Evolutionary conservation across 1,139 yeast species (phyloP), one percentile per base, ranked within the genome.

Genomic region (Yamadazyma aaseri): DNA sequence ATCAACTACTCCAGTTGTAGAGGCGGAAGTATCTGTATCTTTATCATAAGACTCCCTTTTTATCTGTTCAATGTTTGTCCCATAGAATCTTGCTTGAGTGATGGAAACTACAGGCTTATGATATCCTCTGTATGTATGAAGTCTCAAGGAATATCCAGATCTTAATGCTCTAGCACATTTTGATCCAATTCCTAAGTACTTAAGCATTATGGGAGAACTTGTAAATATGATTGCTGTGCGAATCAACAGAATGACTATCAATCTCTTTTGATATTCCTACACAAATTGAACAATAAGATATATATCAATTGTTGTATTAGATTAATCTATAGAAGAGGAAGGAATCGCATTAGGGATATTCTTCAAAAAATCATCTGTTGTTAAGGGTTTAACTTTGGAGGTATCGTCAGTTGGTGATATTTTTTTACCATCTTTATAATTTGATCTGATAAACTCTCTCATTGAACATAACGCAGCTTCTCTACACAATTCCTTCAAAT

Each of bases 391-490:
- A 24, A 75, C 68, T 24, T 66, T 57, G 9, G 54, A 54, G 17
- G 52, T 49, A 20, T 51, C 51, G 20, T 47, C 58, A 6, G 22
- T 12, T 10, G 57, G 51, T 14, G 39, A 41, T 13, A 48, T 41
- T 31, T 66, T 57, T 44, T 70, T 70, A 8, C 79, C 79, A 35
- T 67, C 63, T 41, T 64, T 62, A 44, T 63, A 64, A 47, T 69
- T 67, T 29, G 53, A 55, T 43, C 78, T 70, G 32, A 90, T 85
- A 53, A 79, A 87, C 55, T 90, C 97, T 47, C 96, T 72, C 55
- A 92, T 90, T 0, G 97, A 89, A 43, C 73, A 74, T 64, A 90
- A 77, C 1, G 96, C 97, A 0, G 98, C 98, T 50, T 87, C 95
- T 40, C 98, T 75, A 55, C 96, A 87, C 35, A 87, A 65, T 54